A percentile compares a stretch with the other conserved stretches of the same genome.
phyloP scores from a whole-genome alignment of 306 rosid species.

The Prunus fruticosa region DNA sequence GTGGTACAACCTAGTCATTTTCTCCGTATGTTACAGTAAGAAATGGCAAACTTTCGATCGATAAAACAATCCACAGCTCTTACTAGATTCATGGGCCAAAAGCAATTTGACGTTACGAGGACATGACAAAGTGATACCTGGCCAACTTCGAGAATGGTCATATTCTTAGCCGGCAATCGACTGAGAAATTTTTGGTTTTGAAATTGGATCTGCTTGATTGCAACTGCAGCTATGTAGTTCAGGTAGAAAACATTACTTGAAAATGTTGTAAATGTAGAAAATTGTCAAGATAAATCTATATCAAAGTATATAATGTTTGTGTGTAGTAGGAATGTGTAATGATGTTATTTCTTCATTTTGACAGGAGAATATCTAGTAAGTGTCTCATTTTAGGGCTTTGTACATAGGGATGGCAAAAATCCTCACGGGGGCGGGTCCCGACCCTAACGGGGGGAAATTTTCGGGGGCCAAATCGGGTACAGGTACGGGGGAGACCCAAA shows the following conservation, averaged over 20 bases:
- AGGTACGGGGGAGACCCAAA: no score
- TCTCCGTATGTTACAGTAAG: background rate
- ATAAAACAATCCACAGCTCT: background rate
- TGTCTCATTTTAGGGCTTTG: no score
- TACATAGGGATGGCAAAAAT: no score
- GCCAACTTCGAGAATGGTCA: background rate
- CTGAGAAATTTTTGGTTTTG: background rate
- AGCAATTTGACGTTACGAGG: no score
- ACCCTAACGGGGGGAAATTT: no score
- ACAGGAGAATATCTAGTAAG: background rate
- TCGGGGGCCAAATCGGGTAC: no score
- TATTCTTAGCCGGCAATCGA: background rate
- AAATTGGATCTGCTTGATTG: constrained; percentile 14
- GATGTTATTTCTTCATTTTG: background rate
- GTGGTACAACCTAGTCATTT: background rate
- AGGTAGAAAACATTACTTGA: constrained; percentile 8
- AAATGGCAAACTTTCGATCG: background rate
- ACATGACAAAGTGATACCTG: constrained; percentile 6
- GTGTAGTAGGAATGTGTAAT: background rate
- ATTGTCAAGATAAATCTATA: constrained; percentile 19
- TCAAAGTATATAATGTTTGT: background rate
- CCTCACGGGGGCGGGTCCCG: no score
- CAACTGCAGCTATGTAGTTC: background rate
- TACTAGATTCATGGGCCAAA: constrained; percentile 1
- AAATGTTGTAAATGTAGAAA: constrained; percentile 24